Evolutionary conservation across 1,284 basidiomycete genomes (phyloP).

Genomic region (Puccinia hordei): DNA sequence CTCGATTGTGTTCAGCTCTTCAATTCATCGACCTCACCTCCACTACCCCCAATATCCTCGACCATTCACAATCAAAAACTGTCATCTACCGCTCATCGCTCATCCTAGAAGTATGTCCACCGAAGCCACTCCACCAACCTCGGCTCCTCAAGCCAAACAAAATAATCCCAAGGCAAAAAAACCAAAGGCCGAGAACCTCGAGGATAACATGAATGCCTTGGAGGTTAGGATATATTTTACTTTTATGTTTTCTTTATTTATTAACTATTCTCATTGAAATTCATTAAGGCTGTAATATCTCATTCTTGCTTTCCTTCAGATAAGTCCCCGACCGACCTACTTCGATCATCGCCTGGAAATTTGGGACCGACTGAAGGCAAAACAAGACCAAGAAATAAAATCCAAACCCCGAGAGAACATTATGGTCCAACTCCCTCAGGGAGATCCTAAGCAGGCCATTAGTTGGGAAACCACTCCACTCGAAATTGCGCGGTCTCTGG

Average conservation of each 20-base stretch:
- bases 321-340: conserved; percentile 80
- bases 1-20: neutral
- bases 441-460: conserved; percentile 75
- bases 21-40: neutral
- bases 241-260: neutral
- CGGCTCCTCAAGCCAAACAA: conserved; percentile 7
- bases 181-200: conserved; percentile 19
- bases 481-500: conserved; percentile 83
- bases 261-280: neutral
- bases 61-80: neutral
- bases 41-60: neutral
- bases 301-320: conserved; percentile 61
- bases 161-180: conserved; percentile 22
- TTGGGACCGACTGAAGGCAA: conserved; percentile 83
- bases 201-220: conserved; percentile 21
- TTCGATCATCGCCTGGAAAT: conserved; percentile 87
- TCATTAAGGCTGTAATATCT: neutral
- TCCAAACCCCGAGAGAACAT: conserved; percentile 29
- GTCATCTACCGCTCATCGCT: too few relatives aligned
- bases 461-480: conserved; percentile 97
- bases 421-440: conserved; percentile 72
- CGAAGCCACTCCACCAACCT: neutral
- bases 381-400: conserved; percentile 78
- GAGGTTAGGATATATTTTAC: neutral
- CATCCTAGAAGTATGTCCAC: conserved; percentile 13